These are phyloP conservation scores for Juglanconis oblonga DNA, from an alignment of 2,329 filamentous ascomycete genomes.

Conservation along the genomic window DNA sequence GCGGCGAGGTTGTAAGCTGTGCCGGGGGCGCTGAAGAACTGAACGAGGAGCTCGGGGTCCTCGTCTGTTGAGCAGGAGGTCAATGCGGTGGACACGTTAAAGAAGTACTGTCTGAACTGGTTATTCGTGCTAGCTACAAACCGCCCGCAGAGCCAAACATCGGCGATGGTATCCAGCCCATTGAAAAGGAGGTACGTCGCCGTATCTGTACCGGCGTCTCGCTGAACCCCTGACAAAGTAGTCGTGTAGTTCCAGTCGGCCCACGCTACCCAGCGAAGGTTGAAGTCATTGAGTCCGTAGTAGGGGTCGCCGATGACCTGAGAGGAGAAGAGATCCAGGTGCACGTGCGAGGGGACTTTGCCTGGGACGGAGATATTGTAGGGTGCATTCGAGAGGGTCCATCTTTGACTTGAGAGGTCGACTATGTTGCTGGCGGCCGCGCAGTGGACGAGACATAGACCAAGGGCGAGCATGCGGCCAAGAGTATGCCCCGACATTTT, in stretches of 20 bases:
- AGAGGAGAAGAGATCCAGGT: conserved; percentile 54
- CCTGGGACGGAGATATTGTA: conserved; percentile 52
- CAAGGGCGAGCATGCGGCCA: too few relatives aligned
- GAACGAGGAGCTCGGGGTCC: conserved; percentile 41
- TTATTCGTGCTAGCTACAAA: conserved; percentile 57
- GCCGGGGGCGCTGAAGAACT: conserved; percentile 51
- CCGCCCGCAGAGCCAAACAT: conserved; percentile 52
- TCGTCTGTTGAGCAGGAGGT: conserved; percentile 33
- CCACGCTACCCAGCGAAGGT: conserved; percentile 56
- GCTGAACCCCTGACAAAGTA: conserved; percentile 36
- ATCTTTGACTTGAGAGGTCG: conserved; percentile 38
- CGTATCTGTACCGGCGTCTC: conserved; percentile 22
- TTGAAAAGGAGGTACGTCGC: conserved; percentile 58
- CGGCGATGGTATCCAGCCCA: conserved; percentile 59
- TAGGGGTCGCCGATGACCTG: conserved; percentile 49
- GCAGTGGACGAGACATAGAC: too few relatives aligned
- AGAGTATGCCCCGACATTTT: too few relatives aligned
- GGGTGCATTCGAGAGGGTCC: conserved; percentile 42
- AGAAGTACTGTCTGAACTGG: conserved; percentile 61
- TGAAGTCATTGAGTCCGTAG: conserved; percentile 56
- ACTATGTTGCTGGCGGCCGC: conserved; percentile 32
- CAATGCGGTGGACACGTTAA: conserved; percentile 50
- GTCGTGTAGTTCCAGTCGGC: conserved; percentile 61
- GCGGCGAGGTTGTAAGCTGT: conserved; percentile 52
- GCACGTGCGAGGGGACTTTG: conserved; percentile 54